A percentile compares a stretch with the other conserved stretches of the same genome.
phyloP scores from a whole-genome alignment of 192 early-diverging fungal genomes.

The Coemansia aciculifera region DNA sequence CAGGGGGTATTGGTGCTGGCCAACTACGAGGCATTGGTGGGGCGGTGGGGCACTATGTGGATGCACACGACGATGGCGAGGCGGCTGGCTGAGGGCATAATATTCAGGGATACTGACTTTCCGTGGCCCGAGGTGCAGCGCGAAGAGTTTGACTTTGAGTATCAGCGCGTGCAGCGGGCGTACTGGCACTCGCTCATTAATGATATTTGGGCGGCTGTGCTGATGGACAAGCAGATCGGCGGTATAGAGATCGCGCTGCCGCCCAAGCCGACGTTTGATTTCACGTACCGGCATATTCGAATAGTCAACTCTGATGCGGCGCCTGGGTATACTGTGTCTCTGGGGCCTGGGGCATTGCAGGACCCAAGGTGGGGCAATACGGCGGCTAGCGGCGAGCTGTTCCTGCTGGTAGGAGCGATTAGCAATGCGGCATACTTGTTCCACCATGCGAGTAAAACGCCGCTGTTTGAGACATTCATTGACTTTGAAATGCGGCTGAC shows the following conservation, averaged over 20 bases:
- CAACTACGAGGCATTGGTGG: constrained; percentile 55
- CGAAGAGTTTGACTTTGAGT: constrained; percentile 50
- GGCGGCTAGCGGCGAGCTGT: constrained; percentile 48
- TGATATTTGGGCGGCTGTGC: constrained; percentile 52
- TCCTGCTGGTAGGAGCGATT: constrained; percentile 44
- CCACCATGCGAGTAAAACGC: constrained; percentile 34
- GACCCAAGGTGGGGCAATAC: constrained; percentile 42
- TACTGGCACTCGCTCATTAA: constrained; percentile 57
- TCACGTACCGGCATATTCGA: constrained; percentile 38
- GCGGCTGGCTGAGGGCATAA: constrained; percentile 49
- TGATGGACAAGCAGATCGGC: constrained; percentile 54
- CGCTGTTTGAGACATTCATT: constrained; percentile 43
- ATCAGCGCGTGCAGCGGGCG: constrained; percentile 50
- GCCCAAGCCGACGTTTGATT: constrained; percentile 41
- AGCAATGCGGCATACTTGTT: constrained; percentile 48
- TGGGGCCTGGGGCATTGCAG: constrained; percentile 26
- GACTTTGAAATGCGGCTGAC: constrained; percentile 54
- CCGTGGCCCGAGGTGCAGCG: constrained; percentile 50
- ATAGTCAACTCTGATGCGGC: constrained; percentile 20
- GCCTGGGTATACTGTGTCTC: constrained; percentile 38
- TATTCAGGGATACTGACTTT: constrained; percentile 47
- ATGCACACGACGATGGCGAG: constrained; percentile 56
- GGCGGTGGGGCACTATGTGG: constrained; percentile 55
- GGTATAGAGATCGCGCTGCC: constrained; percentile 45
- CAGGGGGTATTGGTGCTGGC: constrained; percentile 51